phyloP scores from a whole-genome alignment of 2,329 filamentous ascomycete species.

The Ascochyta lentis region DNA sequence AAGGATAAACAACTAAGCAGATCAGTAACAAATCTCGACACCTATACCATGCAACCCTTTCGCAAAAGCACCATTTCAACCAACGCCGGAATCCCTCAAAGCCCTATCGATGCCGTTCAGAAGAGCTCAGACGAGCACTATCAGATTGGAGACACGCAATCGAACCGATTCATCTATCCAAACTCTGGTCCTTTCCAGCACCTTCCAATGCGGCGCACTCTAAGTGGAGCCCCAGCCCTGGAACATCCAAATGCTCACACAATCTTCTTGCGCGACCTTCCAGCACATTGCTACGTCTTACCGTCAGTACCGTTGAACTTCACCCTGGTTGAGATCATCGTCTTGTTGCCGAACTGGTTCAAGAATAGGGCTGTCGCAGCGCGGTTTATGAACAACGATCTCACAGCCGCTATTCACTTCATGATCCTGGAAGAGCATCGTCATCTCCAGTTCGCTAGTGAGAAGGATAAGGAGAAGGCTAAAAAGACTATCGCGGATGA shows the following conservation, averaged over 20 bases:
- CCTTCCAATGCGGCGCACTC: not conserved
- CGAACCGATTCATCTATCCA: not conserved
- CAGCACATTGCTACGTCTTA: conserved; percentile 18
- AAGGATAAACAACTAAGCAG: too few relatives aligned
- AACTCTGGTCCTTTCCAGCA: conserved; percentile 1
- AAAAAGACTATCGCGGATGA: conserved; percentile 20
- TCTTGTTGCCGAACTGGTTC: conserved; percentile 27
- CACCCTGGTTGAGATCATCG: conserved; percentile 27
- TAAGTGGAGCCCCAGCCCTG: conserved; percentile 14
- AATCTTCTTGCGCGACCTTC: conserved; percentile 13
- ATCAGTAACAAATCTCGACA: too few relatives aligned
- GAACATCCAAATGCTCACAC: not conserved
- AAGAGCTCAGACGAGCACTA: not conserved
- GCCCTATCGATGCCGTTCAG: not conserved
- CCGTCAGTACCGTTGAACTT: conserved; percentile 19
- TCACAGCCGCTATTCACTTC: conserved; percentile 22
- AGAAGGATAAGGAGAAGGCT: conserved; percentile 9
- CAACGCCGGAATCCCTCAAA: not conserved
- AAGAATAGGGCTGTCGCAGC: conserved; percentile 13
- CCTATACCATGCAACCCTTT: too few relatives aligned
- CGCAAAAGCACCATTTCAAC: not conserved
- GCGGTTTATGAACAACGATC: conserved; percentile 26
- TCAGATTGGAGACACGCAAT: not conserved
- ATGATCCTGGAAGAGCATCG: conserved; percentile 24
- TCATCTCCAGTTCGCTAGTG: conserved; percentile 3